Evolutionary conservation across 2,329 filamentous ascomycete genomes (phyloP).

Genomic region (Sporothrix brasiliensis): DNA sequence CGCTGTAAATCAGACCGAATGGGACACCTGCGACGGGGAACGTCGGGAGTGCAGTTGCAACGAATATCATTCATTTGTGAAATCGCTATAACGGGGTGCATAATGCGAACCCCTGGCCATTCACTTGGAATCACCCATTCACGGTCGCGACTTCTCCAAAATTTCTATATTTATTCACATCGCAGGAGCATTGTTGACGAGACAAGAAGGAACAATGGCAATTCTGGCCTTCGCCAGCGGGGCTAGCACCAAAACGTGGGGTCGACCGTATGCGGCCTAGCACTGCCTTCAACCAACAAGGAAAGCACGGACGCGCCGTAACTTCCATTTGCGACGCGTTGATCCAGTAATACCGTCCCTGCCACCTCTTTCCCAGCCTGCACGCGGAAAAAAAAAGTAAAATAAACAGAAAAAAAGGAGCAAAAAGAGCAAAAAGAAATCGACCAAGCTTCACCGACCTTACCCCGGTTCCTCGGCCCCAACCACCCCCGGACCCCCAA

Average conservation of each 20-base stretch:
- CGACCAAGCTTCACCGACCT: slow-evolving; percentile 16
- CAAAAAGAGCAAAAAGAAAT: slow-evolving; percentile 26
- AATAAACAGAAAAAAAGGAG: slow-evolving; percentile 22
- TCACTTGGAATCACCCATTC: not conserved
- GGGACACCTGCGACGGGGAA: not conserved
- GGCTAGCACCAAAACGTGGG: slow-evolving; percentile 25
- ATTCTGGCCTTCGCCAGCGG: slow-evolving; percentile 19
- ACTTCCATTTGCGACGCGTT: slow-evolving; percentile 29
- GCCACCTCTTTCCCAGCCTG: not conserved
- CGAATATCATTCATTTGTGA: not conserved
- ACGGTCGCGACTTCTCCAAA: not conserved
- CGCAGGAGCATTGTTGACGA: not conserved
- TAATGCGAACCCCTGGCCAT: not conserved
- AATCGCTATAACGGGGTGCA: slow-evolving; percentile 4
- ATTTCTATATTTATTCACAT: not conserved
- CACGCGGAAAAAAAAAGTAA: slow-evolving; percentile 29
- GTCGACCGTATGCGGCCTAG: slow-evolving; percentile 25
- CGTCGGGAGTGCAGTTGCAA: not conserved
- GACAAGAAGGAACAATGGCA: not conserved
- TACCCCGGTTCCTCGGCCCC: slow-evolving; percentile 24
- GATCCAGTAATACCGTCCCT: not conserved
- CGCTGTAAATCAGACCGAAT: not conserved
- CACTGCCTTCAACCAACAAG: not conserved
- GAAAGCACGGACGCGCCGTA: slow-evolving; percentile 26
- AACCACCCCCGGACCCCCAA: slow-evolving; percentile 21